Conservation (phyloP, 2,329 filamentous ascomycete species). For the Aspergillus quadricinctus region DNA sequence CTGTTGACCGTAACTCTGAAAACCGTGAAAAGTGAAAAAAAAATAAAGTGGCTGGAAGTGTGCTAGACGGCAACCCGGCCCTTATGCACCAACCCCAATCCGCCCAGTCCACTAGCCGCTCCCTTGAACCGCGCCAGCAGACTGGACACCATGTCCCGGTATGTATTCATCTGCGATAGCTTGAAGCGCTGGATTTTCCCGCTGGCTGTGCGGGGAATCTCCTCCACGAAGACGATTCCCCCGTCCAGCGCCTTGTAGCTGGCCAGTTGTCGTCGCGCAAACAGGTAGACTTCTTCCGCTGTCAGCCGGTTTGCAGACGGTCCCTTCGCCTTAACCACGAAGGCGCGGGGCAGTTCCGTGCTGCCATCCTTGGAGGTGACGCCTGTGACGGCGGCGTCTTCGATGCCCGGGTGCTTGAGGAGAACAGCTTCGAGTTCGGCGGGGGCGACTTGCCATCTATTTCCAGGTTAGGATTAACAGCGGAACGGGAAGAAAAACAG, state of each 20-base stretch:
- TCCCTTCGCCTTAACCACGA: conserved; percentile 37
- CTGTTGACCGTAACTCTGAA: neutral
- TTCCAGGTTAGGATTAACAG: neutral
- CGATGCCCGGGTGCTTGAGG: conserved; percentile 41
- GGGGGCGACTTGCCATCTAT: conserved; percentile 46
- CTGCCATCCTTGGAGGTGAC: conserved; percentile 32
- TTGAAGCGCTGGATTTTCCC: conserved; percentile 48
- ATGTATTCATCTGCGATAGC: conserved; percentile 36
- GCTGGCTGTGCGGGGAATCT: conserved; percentile 47
- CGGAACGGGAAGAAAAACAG: neutral
- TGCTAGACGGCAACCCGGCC: conserved; percentile 19
- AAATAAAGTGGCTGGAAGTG: neutral
- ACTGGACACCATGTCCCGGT: conserved; percentile 33
- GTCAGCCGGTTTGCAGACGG: conserved; percentile 22
- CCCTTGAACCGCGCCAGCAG: conserved; percentile 23
- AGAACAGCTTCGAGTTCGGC: conserved; percentile 46
- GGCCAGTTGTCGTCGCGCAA: conserved; percentile 38
- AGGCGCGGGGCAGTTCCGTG: conserved; percentile 42
- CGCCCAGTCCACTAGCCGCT: conserved; percentile 15
- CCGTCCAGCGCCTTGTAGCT: conserved; percentile 48
- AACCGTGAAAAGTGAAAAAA: neutral
- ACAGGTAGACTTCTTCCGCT: conserved; percentile 42
- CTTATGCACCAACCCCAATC: conserved; percentile 20
- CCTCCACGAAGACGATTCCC: conserved; percentile 46
- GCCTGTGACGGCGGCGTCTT: conserved; percentile 46